Base-by-base conservation (phyloP, 1,284 basidiomycete genomes). In the Xerocomus tenax region DNA sequence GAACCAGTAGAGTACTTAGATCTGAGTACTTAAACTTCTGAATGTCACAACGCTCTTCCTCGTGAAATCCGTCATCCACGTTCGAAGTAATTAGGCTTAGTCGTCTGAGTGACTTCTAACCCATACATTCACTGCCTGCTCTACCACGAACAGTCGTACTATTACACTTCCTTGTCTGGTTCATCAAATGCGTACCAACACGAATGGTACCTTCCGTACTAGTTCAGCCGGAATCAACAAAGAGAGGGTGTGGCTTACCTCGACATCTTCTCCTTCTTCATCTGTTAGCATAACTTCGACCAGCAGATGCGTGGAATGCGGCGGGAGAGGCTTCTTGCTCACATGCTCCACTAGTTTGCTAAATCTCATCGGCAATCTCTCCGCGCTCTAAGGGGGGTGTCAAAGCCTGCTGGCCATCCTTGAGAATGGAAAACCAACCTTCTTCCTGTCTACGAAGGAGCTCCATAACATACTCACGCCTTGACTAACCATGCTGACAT, bases 401-500 rank as follows among this genome's bases (percentile, higher is more conserved):
- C 35, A 52, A 55, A 25, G 50, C 18, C 16, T 18, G 47, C 12
- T 12, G 10, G 10, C 26, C 12, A 18, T 6, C 13, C 15, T 10
- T n/a, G 9, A 26, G 38, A 23, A 19, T 5, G 29, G 12, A 21
- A 39, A 25, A 48, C 65, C 12, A 45, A 84, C 87, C 84, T 96
- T 97, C 74, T 91, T 91, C 72, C 86, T 87, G 45, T 84, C 84
- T 50, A 91, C 79, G 67, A 94, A 98, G 32, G 87, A 83, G 55
- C 91, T 95, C 90, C 93, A 98, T 32, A 98, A 75, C 94, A 98
- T 96, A 61, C 91, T 95, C 29, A 97, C 93, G 45, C 93, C 94
- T 66, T 92, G 89, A 61, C 90, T 94, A 55, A 98, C 87, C 95
- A 99, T 98, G 54, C 83, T 85, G 52, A 98, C 77, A 23, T 95